Conservation (phyloP, 805 yeast species). For the Yamadazyma philogaea region DNA sequence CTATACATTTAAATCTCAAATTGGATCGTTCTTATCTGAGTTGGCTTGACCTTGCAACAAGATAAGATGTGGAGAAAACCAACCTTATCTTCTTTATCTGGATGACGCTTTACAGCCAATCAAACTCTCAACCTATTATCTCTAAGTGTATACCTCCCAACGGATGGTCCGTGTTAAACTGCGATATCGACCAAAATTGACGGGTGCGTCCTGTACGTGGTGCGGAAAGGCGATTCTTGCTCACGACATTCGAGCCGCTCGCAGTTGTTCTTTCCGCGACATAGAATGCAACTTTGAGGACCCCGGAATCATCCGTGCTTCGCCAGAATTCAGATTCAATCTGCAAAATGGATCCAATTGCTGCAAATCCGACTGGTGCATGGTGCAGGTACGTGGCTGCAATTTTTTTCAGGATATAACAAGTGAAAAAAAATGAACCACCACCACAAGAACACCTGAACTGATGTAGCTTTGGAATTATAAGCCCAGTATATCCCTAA, state of each 20-base stretch:
- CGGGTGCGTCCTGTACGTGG: neutral
- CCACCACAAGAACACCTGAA: too few relatives aligned
- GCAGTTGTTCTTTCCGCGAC: neutral
- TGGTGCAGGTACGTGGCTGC: too few relatives aligned
- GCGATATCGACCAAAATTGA: neutral
- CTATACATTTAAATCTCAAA: neutral
- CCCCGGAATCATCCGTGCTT: neutral
- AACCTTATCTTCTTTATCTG: neutral
- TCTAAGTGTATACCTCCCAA: too few relatives aligned
- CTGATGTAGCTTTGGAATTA: too few relatives aligned
- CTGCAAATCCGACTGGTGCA: too few relatives aligned
- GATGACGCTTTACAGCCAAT: neutral
- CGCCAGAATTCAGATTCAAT: neutral
- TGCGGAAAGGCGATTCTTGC: neutral
- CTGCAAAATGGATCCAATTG: neutral
- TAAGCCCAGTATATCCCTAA: neutral
- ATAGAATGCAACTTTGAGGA: neutral
- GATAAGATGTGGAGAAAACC: neutral
- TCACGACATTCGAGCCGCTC: neutral
- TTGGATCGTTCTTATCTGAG: neutral
- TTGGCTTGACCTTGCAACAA: neutral
- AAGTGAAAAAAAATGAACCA: too few relatives aligned
- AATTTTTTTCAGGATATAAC: too few relatives aligned
- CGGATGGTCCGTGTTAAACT: neutral
- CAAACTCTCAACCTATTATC: too few relatives aligned